Base-by-base conservation (phyloP, 2,329 filamentous ascomycete species). In the Aspergillus terreus region DNA sequence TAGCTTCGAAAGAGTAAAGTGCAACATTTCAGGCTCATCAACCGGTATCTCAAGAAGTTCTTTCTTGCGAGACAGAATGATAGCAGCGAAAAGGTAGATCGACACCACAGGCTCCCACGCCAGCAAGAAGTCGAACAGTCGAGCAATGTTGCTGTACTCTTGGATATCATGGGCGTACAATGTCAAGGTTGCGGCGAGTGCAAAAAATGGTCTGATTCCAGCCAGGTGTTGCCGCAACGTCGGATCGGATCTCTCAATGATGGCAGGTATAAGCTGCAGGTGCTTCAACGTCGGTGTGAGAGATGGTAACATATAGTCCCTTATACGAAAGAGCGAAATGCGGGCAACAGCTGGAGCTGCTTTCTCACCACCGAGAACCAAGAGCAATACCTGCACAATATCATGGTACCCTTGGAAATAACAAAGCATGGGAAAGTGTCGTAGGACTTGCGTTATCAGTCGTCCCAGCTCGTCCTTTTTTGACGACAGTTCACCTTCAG, bases 381-480 rank as follows among this genome's bases (percentile, higher is more conserved):
- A 81, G 38, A 97, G 82, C 53, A 99, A 81, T 21, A 99, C 94
- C 73, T 99, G 95, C 62, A 90, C 94, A 64, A 99, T 97, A 74
- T 99, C 94, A 72, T 99, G 94, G 70, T 95, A 99, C 68, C 94
- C 94, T 75, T 99, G 94, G 71, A 99, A 99, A 74, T 99, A 99
- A 76, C 85, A 90, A 33, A 99, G 82, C 68, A 86, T 85, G 14
- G 92, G 90, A 63, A 95, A 81, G 32, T 82, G 82, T 48, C 95
- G 86, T 43, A 99, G 81, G 12, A 95, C 84, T 58, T 87, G 81
- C 47, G 83, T 82, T 63, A 99, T 97, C 46, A 99, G 79, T 56
- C 83, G 76, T 6, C 85, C 92, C 2, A 99, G 81, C 64, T 94
- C 85, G 49, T 78, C 68, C 67, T 94, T 96, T 65, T 88, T 86